phyloP scores from a whole-genome alignment of 139 green algal genomes.

The Tetradesmus lagerheimii region DNA sequence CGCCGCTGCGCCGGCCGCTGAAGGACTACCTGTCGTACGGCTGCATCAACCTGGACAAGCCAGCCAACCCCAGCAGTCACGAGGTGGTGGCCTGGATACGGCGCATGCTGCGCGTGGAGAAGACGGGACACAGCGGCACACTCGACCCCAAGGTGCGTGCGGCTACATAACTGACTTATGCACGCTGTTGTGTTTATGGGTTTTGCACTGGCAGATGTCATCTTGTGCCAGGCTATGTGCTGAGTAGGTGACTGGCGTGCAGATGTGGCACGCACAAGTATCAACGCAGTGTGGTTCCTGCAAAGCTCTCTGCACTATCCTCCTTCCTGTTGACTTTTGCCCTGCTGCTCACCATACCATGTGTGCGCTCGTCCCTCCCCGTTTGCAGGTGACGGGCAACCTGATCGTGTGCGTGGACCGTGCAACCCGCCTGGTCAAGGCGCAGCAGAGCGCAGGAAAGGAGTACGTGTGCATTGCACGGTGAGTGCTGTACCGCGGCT shows the following conservation, averaged over 20 bases:
- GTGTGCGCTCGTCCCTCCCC: too few relatives aligned
- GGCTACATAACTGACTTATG: not conserved
- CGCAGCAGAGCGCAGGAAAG: slow-evolving; percentile 98
- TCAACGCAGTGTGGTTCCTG: too few relatives aligned
- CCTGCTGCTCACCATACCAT: too few relatives aligned
- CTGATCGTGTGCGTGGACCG: slow-evolving; percentile 98
- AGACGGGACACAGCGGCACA: slow-evolving; percentile 98
- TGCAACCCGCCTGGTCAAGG: slow-evolving; percentile 98
- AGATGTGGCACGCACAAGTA: too few relatives aligned
- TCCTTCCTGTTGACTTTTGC: too few relatives aligned
- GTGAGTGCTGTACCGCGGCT: not conserved
- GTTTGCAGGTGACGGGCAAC: slow-evolving; percentile 81
- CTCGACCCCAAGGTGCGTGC: slow-evolving; percentile 92
- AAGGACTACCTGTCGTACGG: slow-evolving; percentile 97
- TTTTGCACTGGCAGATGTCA: too few relatives aligned
- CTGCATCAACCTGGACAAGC: slow-evolving; percentile 99
- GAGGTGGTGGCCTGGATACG: slow-evolving; percentile 98
- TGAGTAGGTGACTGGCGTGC: too few relatives aligned
- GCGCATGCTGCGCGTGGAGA: slow-evolving; percentile 98
- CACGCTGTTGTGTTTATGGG: too few relatives aligned
- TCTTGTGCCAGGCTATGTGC: too few relatives aligned
- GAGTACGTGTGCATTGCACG: slow-evolving; percentile 97
- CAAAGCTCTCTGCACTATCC: too few relatives aligned
- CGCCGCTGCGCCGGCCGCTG: slow-evolving; percentile 89
- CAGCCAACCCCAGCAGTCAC: slow-evolving; percentile 96